Evolutionary conservation across 768 basidiomycete genomes (phyloP), one percentile per base, ranked within the genome.

Genomic region (Exsudoporus frostii): DNA sequence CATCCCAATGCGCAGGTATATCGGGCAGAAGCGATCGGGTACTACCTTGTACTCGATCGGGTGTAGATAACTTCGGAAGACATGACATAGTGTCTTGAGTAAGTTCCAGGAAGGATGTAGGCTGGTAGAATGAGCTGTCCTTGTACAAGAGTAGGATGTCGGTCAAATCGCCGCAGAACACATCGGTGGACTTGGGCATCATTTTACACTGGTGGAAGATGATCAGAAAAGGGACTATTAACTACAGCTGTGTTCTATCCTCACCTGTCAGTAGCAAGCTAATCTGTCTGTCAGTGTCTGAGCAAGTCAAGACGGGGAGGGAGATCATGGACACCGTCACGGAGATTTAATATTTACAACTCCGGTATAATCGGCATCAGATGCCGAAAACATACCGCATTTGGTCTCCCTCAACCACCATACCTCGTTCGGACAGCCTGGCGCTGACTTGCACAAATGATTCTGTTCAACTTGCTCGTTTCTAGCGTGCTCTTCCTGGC

Each of bases 401-500:
- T 19, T 36, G 33, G 34, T 47, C 14, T 41, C 19, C 24, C 9
- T 7, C 38, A 42, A 49, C 39, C 4, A 37, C 53, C 37, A 38
- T 52, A 40, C 45, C 41, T 46, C 22, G 50, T 45, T 27, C 10
- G 44, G 44, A 45, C 44, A 33, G 22, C 45, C 45, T 19, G 34
- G 46, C 9, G 34, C 46, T n/a, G 25, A 25, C 22, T 17, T 5
- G 45, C n/a, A 19, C 24, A 47, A 13, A 69, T 68, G 69, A 55
- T 66, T 48, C 43, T 58, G 5, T 42, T 61, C 45, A 40, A 54
- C 51, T 32, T 70, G 25, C 55, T 71, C 39, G 48, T 39, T 10
- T 59, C 54, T 4, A 34, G 52, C 45, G n/a, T 55, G 14, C 48
- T 72, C 41, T 64, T 78, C 52, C 62, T 70, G 17, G 59, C 64